phyloP scores from a whole-genome alignment of 306 rosid genomes.

The Cicer cuneatum region DNA sequence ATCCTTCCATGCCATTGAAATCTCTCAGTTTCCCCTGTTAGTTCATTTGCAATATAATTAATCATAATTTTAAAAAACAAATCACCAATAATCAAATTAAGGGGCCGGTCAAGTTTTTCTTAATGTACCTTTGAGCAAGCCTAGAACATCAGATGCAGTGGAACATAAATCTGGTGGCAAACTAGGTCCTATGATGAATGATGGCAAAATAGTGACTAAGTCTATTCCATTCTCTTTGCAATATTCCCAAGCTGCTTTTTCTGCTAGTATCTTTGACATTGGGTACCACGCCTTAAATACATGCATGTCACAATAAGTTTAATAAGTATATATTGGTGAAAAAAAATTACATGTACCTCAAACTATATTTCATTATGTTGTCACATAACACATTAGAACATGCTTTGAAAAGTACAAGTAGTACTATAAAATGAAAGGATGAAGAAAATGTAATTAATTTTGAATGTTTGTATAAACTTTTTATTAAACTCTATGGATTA shows the following conservation, averaged over 20 bases:
- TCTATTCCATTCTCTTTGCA: constrained; percentile 69
- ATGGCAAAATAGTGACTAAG: constrained; percentile 71
- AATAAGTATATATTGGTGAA: neutral
- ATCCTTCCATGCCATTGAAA: constrained; percentile 77
- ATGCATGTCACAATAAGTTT: neutral
- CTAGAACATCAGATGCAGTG: constrained; percentile 82
- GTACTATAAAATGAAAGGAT: neutral
- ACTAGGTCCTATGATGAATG: constrained; percentile 73
- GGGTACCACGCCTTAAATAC: constrained; percentile 72
- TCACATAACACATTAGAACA: neutral
- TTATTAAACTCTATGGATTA: too few species aligned
- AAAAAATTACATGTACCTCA: neutral
- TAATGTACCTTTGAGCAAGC: constrained; percentile 67
- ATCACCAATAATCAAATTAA: neutral
- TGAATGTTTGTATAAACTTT: too few species aligned
- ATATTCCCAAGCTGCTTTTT: constrained; percentile 85
- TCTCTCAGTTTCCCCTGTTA: constrained; percentile 67
- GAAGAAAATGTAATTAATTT: too few species aligned
- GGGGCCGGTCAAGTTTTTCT: too few species aligned
- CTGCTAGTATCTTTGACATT: constrained; percentile 78
- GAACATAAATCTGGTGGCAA: constrained; percentile 74
- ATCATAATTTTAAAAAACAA: neutral
- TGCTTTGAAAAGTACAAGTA: neutral
- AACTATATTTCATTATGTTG: neutral
- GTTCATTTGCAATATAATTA: neutral